Percentiles rank a stretch among this genome's conserved stretches.
These are phyloP conservation scores for Dioscorea dumetorum DNA, from an alignment of 106 monocot species.

Conservation along the genomic window DNA sequence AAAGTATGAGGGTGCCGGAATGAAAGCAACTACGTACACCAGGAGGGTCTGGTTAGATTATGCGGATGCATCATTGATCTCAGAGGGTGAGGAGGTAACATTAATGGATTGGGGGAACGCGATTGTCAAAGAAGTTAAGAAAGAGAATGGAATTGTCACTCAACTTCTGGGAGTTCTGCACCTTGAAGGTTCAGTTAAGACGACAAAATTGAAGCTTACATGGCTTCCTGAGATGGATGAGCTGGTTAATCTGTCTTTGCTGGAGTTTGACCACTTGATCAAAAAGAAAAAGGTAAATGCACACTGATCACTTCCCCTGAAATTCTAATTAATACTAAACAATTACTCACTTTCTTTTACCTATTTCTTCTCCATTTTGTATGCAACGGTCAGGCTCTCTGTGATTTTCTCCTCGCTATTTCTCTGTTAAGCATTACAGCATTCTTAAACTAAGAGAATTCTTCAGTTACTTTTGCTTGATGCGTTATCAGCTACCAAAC, in stretches of 20 bases:
- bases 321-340: neutral
- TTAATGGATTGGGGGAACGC: conserved; percentile 99
- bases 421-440: no score
- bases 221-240: conserved; percentile 91
- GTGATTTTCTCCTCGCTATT: no score
- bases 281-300: conserved; percentile 86
- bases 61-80: conserved; percentile 58
- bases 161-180: conserved; percentile 60
- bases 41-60: conserved; percentile 79
- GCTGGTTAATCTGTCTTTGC: conserved; percentile 61
- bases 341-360: no score
- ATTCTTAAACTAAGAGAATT: no score
- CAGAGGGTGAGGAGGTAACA: conserved; percentile 69
- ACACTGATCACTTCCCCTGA: neutral
- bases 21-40: conserved; percentile 82
- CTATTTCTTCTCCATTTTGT: no score
- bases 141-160: conserved; percentile 48
- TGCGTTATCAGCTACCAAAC: no score
- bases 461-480: no score
- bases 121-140: conserved; percentile 74
- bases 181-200: conserved; percentile 82
- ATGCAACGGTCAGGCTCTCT: no score
- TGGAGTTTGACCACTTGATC: conserved; percentile 88
- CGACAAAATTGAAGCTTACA: conserved; percentile 89
- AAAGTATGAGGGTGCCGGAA: conserved; percentile 87